Base-by-base conservation (phyloP, 2,329 filamentous ascomycete species). In the Ilyonectria robusta region DNA sequence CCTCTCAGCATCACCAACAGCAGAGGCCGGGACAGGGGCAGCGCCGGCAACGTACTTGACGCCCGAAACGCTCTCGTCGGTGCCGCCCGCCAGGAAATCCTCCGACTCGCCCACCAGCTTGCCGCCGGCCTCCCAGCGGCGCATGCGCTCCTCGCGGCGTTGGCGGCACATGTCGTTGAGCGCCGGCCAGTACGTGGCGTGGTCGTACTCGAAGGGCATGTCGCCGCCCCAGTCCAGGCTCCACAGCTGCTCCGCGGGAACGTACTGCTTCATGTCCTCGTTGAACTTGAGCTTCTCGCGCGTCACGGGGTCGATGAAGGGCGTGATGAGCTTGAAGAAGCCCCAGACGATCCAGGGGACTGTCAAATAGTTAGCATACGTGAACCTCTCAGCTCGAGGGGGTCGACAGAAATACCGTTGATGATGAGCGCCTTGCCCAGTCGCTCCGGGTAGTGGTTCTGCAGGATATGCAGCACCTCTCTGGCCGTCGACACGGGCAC, bases 251-350 rank as follows among this genome's bases (percentile, higher is more conserved):
- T 91, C 86, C 8, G 90, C 82, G 6, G 94, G 94, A 21, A 99
- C 92, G 79, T 94, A 94, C 72, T 93, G 85, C 73, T 87, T 87
- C 84, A 97, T 91, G 78, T 97, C 93, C 80, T 97, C 94, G 85
- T 98, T 98, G 87, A 97, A 98, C 84, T 96, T 97, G 84, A 99
- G 91, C 86, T 99, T 99, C 77, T 96, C 91, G 65, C 93, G 91
- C 10, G 96, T 99, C 75, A 95, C 84, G 8, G 96, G 96, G 81
- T 99, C 96, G 82, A 99, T 97, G 82, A 99, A 98, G 44, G 95
- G 94, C 5, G 91, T 94, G 82, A 99, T 95, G 75, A 98, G 85
- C 82, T 97, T 98, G 87, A 98, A 97, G 87, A 99, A 99, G 57
- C 93, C 93, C 81, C 89, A 92, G 68, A 98, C 93, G 70, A 97